A percentile compares a stretch with the other conserved stretches of the same genome.
These are phyloP conservation scores for Polychaeton citri DNA, from an alignment of 2,329 filamentous ascomycete species.

Conservation along the genomic window DNA sequence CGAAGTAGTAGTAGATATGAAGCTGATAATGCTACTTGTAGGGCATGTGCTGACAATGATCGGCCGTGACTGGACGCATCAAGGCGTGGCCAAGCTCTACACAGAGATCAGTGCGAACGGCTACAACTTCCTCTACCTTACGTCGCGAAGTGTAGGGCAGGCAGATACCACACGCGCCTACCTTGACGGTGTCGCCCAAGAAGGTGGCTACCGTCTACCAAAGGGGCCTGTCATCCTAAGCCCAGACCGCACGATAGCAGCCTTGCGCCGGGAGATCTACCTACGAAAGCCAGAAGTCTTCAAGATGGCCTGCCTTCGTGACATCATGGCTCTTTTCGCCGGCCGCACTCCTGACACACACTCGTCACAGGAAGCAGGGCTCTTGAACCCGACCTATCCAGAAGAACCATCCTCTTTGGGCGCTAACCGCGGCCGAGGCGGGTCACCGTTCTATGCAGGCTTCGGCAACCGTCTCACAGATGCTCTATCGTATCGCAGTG, in stretches of 20 bases:
- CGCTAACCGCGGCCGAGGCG: slow-evolving; percentile 14
- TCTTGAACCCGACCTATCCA: not conserved
- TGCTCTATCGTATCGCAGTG: slow-evolving; percentile 86
- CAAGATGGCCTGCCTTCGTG: slow-evolving; percentile 95
- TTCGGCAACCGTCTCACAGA: slow-evolving; percentile 96
- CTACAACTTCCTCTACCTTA: slow-evolving; percentile 98
- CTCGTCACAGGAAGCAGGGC: slow-evolving; percentile 15
- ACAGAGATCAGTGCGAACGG: slow-evolving; percentile 90
- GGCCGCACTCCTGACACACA: slow-evolving; percentile 19
- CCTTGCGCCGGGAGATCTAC: slow-evolving; percentile 82
- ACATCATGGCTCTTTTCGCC: slow-evolving; percentile 76
- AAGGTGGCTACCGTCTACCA: slow-evolving; percentile 69
- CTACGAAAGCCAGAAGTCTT: slow-evolving; percentile 94
- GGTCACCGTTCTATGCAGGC: slow-evolving; percentile 79
- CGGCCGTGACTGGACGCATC: slow-evolving; percentile 93
- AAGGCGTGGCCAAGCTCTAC: slow-evolving; percentile 92
- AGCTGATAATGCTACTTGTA: too few species aligned
- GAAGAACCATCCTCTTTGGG: slow-evolving; percentile 10
- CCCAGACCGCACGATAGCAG: slow-evolving; percentile 88
- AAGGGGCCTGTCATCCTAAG: slow-evolving; percentile 89
- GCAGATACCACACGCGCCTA: slow-evolving; percentile 84
- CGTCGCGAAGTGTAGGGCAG: slow-evolving; percentile 83
- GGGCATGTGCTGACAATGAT: slow-evolving; percentile 95
- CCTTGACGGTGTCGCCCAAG: slow-evolving; percentile 77
- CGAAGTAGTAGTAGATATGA: not conserved